A percentile compares a stretch with the other conserved stretches of the same genome.
Evolutionary conservation across 176 grass and related monocot species (phyloP).

Genomic region (Coix lacrymajobi): DNA sequence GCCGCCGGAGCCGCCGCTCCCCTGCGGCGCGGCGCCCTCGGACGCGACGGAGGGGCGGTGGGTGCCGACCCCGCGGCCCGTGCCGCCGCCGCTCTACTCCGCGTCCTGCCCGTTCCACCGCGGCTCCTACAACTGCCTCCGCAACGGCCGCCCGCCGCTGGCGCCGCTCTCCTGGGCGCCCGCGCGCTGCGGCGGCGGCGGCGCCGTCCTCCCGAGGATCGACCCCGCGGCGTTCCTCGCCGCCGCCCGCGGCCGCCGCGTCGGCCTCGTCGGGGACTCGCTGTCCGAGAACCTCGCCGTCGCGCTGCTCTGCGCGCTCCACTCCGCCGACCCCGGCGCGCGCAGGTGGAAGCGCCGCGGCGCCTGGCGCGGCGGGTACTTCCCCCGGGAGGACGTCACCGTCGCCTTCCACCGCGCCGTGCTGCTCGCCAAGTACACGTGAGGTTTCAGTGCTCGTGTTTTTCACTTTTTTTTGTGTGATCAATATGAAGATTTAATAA

Average conservation of each 20-base stretch:
- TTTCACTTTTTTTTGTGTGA: background rate
- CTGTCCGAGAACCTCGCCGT: constrained; percentile 82
- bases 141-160: constrained; percentile 43
- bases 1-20: background rate
- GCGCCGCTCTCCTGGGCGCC: constrained; percentile 70
- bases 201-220: constrained; percentile 42
- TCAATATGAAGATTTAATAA: background rate
- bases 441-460: constrained; percentile 9
- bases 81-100: constrained; percentile 41
- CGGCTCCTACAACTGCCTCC: constrained; percentile 86
- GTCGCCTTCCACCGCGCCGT: constrained; percentile 88
- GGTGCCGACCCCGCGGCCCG: constrained; percentile 17
- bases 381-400: constrained; percentile 57
- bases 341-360: constrained; percentile 81
- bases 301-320: constrained; percentile 66
- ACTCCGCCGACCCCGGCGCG: constrained; percentile 46
- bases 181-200: constrained; percentile 54
- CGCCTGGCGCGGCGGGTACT: constrained; percentile 82
- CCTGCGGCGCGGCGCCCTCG: constrained; percentile 49
- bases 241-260: constrained; percentile 31
- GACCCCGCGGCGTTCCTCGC: constrained; percentile 53
- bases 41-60: constrained; percentile 62
- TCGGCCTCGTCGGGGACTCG: constrained; percentile 76
- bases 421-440: constrained; percentile 78
- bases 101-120: constrained; percentile 76